Base-by-base conservation (phyloP, 345 rosid genomes). In the Acer saccharum region DNA sequence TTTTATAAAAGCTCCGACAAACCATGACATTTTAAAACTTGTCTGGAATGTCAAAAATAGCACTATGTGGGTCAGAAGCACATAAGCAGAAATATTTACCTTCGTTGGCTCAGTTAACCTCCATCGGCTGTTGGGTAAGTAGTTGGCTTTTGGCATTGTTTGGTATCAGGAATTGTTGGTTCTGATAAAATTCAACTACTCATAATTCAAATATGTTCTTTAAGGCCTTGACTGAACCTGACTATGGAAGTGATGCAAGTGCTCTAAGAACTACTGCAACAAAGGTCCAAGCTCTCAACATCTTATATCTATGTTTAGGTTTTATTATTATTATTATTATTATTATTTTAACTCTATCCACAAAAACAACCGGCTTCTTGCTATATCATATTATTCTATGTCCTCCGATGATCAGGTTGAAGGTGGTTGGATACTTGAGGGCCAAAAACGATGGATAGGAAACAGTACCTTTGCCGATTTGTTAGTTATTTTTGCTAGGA, bases 361-460 rank as follows among this genome's bases (percentile, higher is more conserved):
- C 48, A 27, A 20, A 71, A 65, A 57, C 68, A 71, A 67, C 73
- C 25, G 60, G 63, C 78, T 35, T 75, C 48, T 25, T 77, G 72
- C 7, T 60, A 20, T 72, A 62, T 76, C 41, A 62, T 77, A 73
- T 76, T 44, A 58, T 69, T 21, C 55, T 48, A 4, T 73, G 39
- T 60, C 50, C 43, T 71, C 70, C 46, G 60, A 60, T 75, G 39
- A 63, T 83, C 76, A 95, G 98, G 97, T 91, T 4, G 88, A 88
- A 78, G 97, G 97, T 71, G 99, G 99, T 74, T 94, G 99, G 98
- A 76, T 84, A 77, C 88, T 96, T 7, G 88, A 92, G 69, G 99
- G 99, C 64, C 93, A 94, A 81, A 96, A 96, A 81, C 97, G 98
- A 77, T 96, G 99, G 98, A 96, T 96, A 52, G 98, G 99, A 83